phyloP scores from a whole-genome alignment of 2,329 filamentous ascomycete species.

The Ascochyta pisi region DNA sequence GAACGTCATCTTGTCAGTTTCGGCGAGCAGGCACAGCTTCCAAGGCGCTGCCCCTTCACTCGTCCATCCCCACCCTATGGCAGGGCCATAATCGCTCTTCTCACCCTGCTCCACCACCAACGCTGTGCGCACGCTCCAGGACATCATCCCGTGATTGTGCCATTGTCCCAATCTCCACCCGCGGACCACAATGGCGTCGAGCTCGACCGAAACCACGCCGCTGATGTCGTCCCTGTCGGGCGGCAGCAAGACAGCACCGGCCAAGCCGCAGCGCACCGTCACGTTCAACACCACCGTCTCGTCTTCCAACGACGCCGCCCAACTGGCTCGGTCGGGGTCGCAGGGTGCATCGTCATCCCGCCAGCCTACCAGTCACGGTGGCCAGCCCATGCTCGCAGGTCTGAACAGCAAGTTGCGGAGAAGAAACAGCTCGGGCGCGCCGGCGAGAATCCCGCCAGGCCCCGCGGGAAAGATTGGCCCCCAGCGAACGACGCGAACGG shows the following conservation, averaged over 20 bases:
- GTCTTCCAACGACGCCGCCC: constrained; percentile 50
- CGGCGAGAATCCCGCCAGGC: constrained; percentile 54
- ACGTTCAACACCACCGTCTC: constrained; percentile 74
- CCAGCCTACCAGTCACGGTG: constrained; percentile 47
- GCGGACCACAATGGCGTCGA: constrained; percentile 40
- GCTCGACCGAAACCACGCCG: constrained; percentile 47
- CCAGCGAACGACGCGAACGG: constrained; percentile 92
- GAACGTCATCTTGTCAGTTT: constrained; percentile 22
- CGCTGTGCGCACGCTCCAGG: background rate
- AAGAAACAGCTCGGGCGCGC: constrained; percentile 80
- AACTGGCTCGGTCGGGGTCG: constrained; percentile 43
- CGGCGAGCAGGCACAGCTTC: constrained; percentile 15
- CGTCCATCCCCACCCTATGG: constrained; percentile 19
- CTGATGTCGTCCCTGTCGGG: constrained; percentile 47
- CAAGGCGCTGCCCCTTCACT: constrained; percentile 1
- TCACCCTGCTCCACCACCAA: constrained; percentile 1
- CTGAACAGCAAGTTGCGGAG: constrained; percentile 88
- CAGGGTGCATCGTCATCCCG: constrained; percentile 38
- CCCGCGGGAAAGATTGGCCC: constrained; percentile 80
- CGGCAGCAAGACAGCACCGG: constrained; percentile 24
- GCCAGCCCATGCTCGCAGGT: constrained; percentile 66
- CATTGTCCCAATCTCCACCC: background rate
- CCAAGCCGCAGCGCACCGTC: constrained; percentile 66
- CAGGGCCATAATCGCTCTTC: constrained; percentile 15
- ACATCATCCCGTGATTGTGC: background rate